Conservation (phyloP, 2,329 filamentous ascomycete genomes). For the Aureobasidium sp. region DNA sequence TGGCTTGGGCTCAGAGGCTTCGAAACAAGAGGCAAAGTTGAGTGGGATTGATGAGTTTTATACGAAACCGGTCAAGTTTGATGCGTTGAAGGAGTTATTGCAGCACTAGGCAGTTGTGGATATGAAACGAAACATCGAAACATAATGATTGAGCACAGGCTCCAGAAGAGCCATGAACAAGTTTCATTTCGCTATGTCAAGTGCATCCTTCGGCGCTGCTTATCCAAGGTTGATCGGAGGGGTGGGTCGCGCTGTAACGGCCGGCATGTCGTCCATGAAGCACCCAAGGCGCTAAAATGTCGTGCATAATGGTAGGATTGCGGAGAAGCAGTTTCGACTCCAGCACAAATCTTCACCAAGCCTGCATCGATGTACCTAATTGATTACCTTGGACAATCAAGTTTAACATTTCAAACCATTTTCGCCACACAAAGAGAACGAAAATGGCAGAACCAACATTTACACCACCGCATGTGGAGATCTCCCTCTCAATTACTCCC, state of each 20-base stretch:
- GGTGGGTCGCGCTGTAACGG: too few relatives aligned
- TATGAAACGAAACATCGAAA: too few relatives aligned
- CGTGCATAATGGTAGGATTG: neutral
- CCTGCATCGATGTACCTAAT: too few relatives aligned
- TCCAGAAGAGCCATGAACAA: too few relatives aligned
- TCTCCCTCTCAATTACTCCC: neutral
- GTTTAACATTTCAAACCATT: too few relatives aligned
- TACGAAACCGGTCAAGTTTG: constrained; percentile 27
- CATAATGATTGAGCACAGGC: too few relatives aligned
- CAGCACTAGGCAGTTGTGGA: neutral
- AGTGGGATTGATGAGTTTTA: constrained; percentile 29
- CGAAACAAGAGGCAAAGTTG: constrained; percentile 23
- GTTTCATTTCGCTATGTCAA: too few relatives aligned
- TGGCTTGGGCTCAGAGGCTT: constrained; percentile 19
- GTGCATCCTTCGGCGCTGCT: too few relatives aligned
- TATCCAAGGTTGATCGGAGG: too few relatives aligned
- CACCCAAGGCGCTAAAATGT: neutral
- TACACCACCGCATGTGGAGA: neutral
- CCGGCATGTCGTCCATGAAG: neutral
- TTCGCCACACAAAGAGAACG: neutral
- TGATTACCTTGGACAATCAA: too few relatives aligned
- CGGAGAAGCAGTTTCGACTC: neutral
- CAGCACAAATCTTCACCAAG: neutral
- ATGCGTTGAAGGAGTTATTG: constrained; percentile 21
- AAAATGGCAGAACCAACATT: neutral